These are phyloP conservation scores for Solanum clarkiae DNA, from an alignment of 257 asterid species.

Conservation along the genomic window DNA sequence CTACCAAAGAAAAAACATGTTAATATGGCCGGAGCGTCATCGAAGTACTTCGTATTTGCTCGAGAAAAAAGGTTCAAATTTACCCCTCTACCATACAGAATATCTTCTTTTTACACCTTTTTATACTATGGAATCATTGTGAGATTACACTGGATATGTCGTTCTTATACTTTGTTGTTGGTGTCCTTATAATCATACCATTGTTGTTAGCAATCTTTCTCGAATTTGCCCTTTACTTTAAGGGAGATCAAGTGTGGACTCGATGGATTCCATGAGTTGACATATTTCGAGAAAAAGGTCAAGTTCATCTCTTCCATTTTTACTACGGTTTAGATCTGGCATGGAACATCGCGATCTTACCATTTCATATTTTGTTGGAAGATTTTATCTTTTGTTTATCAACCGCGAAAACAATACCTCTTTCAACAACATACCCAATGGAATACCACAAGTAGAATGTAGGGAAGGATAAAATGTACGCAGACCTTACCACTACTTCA, in stretches of 20 bases:
- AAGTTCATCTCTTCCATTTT: not conserved
- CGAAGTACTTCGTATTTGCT: not conserved
- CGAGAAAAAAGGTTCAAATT: not conserved
- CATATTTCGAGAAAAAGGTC: not conserved
- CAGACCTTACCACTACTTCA: too few species aligned
- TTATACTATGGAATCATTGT: not conserved
- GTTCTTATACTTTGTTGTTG: too few species aligned
- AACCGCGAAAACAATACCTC: not conserved
- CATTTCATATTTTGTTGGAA: not conserved
- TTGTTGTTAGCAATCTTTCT: not conserved
- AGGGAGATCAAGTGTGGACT: not conserved
- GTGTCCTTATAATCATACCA: not conserved
- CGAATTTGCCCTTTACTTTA: not conserved
- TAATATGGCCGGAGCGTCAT: not conserved
- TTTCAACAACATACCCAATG: too few species aligned
- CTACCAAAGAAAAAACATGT: constrained; percentile 12
- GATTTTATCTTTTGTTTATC: not conserved
- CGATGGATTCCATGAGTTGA: not conserved
- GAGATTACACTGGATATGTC: not conserved
- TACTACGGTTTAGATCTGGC: not conserved
- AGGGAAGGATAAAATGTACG: too few species aligned
- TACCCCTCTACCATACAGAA: not conserved
- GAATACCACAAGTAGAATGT: too few species aligned
- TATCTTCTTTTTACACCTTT: not conserved
- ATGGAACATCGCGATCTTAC: not conserved